phyloP scores from a whole-genome alignment of 1,284 basidiomycete genomes.

The Mycena sp. region DNA sequence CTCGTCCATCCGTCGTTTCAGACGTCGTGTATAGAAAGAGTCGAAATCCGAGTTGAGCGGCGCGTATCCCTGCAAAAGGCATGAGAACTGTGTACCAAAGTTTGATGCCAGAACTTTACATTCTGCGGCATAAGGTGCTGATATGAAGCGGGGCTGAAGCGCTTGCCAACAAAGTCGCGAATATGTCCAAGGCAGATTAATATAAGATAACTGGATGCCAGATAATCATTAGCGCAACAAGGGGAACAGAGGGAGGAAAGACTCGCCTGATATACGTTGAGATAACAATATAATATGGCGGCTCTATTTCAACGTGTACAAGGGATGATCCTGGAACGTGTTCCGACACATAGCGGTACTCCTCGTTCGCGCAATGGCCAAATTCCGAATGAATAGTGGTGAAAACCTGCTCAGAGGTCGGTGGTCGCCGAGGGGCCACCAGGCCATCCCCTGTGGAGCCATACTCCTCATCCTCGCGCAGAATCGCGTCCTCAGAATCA shows the following conservation, averaged over 20 bases:
- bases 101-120: slow-evolving; percentile 58
- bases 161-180: slow-evolving; percentile 95
- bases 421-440: slow-evolving; percentile 64
- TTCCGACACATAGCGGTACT: slow-evolving; percentile 73
- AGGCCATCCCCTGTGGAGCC: slow-evolving; percentile 54
- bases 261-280: slow-evolving; percentile 82
- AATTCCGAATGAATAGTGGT: slow-evolving; percentile 76
- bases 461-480: slow-evolving; percentile 58
- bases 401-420: slow-evolving; percentile 81
- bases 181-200: slow-evolving; percentile 93
- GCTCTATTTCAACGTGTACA: slow-evolving; percentile 74
- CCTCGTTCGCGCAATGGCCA: slow-evolving; percentile 82
- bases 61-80: slow-evolving; percentile 82
- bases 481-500: slow-evolving; percentile 55
- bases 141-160: slow-evolving; percentile 78
- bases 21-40: slow-evolving; percentile 97
- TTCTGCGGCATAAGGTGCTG: slow-evolving; percentile 84
- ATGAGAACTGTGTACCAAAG: background rate
- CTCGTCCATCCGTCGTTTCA: slow-evolving; percentile 95
- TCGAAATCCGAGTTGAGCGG: slow-evolving; percentile 98
- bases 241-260: background rate
- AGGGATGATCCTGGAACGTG: slow-evolving; percentile 63
- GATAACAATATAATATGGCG: slow-evolving; percentile 90
- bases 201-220: slow-evolving; percentile 85
- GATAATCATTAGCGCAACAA: slow-evolving; percentile 30